Percentiles rank a stretch among this genome's conserved stretches.
Conservation (phyloP, 1,284 basidiomycete genomes). For the Trichosporon ovoides region DNA sequence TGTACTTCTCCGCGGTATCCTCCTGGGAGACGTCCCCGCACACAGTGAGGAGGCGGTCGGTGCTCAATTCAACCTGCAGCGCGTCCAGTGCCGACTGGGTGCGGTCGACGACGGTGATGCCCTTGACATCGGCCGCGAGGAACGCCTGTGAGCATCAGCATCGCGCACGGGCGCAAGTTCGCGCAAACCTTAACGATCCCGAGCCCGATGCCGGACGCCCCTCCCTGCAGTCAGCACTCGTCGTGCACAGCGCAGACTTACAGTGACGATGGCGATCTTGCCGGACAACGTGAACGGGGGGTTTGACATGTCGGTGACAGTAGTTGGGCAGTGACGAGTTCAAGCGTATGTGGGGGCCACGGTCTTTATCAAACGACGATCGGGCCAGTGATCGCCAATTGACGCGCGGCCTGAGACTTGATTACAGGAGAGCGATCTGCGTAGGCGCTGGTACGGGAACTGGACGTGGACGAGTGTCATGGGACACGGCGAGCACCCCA, state of each 20-base stretch:
- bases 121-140: conserved; percentile 16
- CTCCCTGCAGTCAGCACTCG: conserved; percentile 13
- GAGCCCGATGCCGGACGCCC: conserved; percentile 23
- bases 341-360: neutral
- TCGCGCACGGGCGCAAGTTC: too few species aligned
- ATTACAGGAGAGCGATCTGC: neutral
- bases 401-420: neutral
- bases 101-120: conserved; percentile 23
- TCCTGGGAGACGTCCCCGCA: conserved; percentile 19
- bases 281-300: conserved; percentile 1
- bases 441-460: too few species aligned
- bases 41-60: conserved; percentile 8
- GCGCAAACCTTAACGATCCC: conserved; percentile 12
- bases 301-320: neutral
- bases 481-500: too few species aligned
- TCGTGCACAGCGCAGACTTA: neutral
- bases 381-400: neutral
- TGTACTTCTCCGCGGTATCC: conserved; percentile 7
- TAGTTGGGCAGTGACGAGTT: neutral
- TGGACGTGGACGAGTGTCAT: too few species aligned
- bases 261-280: conserved; percentile 14
- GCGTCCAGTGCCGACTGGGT: neutral
- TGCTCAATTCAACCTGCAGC: neutral
- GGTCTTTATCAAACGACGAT: neutral
- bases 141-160: conserved; percentile 7